phyloP scores from a whole-genome alignment of 257 asterid species.

The Solanum dulcamara region DNA sequence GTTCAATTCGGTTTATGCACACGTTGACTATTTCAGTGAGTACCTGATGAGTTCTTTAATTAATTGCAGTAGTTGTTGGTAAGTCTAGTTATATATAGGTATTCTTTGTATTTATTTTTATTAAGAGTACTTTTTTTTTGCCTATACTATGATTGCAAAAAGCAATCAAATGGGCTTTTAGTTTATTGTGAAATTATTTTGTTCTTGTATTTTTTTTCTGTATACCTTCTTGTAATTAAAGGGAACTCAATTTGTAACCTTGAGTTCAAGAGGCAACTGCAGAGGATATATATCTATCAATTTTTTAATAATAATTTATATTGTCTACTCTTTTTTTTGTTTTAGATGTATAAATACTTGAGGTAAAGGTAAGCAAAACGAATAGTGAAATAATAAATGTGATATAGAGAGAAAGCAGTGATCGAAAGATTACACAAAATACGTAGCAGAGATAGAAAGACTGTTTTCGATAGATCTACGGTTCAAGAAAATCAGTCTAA shows the following conservation, averaged over 20 bases:
- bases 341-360: too few species aligned
- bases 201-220: neutral
- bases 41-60: neutral
- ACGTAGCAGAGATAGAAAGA: neutral
- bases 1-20: too few species aligned
- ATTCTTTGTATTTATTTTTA: neutral
- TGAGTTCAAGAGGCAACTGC: neutral
- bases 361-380: too few species aligned
- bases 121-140: neutral
- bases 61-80: neutral
- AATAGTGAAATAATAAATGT: too few species aligned
- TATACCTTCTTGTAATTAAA: neutral
- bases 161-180: neutral
- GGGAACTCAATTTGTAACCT: neutral
- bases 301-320: neutral
- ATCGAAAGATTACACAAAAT: too few species aligned
- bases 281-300: neutral
- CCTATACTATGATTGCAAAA: neutral
- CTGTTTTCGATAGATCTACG: neutral
- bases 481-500: neutral
- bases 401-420: too few species aligned
- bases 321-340: neutral
- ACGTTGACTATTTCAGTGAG: too few species aligned
- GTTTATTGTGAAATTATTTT: neutral
- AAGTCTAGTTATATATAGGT: neutral